Evolutionary conservation across 495 filamentous ascomycete species (phyloP), one percentile per base, ranked within the genome.

Genomic region (Penicillium odoratum): DNA sequence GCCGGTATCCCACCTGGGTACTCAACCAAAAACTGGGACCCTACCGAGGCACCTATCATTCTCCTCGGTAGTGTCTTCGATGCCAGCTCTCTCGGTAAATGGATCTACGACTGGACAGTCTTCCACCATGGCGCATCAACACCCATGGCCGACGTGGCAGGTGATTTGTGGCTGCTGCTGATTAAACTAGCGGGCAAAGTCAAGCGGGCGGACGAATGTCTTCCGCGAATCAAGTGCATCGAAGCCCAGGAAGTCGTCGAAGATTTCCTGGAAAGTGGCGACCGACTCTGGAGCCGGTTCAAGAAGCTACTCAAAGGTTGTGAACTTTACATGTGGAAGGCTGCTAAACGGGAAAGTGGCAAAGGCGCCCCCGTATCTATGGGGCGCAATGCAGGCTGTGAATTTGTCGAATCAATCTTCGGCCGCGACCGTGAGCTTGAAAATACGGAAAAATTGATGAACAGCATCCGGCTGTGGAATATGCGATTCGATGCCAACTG

Each of bases 31-130:
- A 97, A 99, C 81, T 99, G 94, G 94, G 95, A 98, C 69, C 93
- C 93, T 1, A 86, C 86, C 45, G 92, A 97, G 74, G 90, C 91
- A 63, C 89, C 94, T 33, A 96, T 98, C 71, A 86, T 96, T 70
- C 83, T 98, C 6, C 83, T 98, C 8, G 94, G 94, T 43, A 95
- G 90, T 69, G 94, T 98, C 46, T 98, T 98, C 69, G 95, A 98
- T 67, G 90, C 94, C 72, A 97, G 97, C 82, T 95, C 91, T 21
- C 83, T 98, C 15, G 94, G 94, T 66, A 96, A 97, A 74, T 98
- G 94, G 94, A 93, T 98, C 70, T 98, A 96, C 78, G 96, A 98
- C 81, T 98, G 94, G 94, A 97, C 94, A 31, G 91, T 97, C 57
- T 97, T 91, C 77, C 87, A 89, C 71, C 89, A 95, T 61, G 92